phyloP scores from a whole-genome alignment of 805 yeast species.

The Blastobotrys mokoenaii region DNA sequence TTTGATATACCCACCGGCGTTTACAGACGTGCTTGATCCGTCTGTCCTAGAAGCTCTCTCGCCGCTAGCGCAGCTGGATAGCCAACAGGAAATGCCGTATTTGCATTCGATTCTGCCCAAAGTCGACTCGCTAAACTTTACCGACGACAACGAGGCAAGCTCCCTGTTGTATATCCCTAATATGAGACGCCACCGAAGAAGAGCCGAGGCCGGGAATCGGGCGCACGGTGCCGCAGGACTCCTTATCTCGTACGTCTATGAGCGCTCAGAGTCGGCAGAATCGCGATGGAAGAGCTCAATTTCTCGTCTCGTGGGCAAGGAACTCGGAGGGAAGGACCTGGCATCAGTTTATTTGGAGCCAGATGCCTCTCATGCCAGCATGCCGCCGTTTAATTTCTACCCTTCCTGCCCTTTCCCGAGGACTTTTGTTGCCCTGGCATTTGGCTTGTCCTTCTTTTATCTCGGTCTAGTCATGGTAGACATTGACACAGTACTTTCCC shows the following conservation, averaged over 20 bases:
- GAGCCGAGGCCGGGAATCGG: background rate
- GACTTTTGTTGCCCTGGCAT: conserved; percentile 21
- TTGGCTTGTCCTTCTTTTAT: conserved; percentile 27
- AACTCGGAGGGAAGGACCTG: too few relatives aligned
- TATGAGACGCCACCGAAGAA: background rate
- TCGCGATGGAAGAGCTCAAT: background rate
- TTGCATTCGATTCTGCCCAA: background rate
- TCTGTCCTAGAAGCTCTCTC: background rate
- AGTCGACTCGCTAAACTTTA: background rate
- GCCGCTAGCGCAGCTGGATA: background rate
- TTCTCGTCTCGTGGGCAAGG: too few relatives aligned
- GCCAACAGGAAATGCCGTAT: background rate
- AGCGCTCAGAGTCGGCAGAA: background rate
- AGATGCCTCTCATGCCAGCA: too few relatives aligned
- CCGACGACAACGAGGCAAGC: background rate
- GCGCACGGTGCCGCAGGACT: background rate
- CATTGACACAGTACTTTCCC: conserved; percentile 37
- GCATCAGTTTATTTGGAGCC: too few relatives aligned
- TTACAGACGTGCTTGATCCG: conserved; percentile 1
- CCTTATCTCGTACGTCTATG: background rate
- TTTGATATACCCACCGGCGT: conserved; percentile 23
- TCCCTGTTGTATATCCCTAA: background rate
- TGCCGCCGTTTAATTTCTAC: conserved; percentile 9
- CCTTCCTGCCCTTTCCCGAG: conserved; percentile 17
- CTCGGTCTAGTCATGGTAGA: conserved; percentile 34